These are phyloP conservation scores for Massariosphaeria phaeospora DNA, from an alignment of 495 filamentous ascomycete genomes.

Conservation along the genomic window DNA sequence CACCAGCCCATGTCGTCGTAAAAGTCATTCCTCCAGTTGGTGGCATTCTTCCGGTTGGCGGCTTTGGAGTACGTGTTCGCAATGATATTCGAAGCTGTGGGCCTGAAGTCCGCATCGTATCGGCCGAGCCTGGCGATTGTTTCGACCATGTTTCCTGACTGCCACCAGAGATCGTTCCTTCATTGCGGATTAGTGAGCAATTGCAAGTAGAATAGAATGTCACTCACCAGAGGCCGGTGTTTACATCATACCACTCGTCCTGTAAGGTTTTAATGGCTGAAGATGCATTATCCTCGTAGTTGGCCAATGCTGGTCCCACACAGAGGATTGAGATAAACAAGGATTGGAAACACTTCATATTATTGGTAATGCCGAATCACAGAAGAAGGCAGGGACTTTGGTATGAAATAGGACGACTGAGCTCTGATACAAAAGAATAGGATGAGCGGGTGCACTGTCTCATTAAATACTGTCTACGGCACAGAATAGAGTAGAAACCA, in stretches of 20 bases:
- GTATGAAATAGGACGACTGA: too few species aligned
- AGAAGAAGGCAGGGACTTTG: too few species aligned
- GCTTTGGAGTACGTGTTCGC: conserved; percentile 26
- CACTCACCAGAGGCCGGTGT: conserved; percentile 32
- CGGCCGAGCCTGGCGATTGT: conserved; percentile 17
- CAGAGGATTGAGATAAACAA: neutral
- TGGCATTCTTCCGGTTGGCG: conserved; percentile 4
- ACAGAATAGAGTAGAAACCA: too few species aligned
- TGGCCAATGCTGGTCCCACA: neutral
- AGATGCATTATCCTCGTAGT: conserved; percentile 22
- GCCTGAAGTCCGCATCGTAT: conserved; percentile 15
- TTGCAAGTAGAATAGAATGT: neutral
- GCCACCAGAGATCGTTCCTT: conserved; percentile 26
- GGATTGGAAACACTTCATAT: conserved; percentile 20
- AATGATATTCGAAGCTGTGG: conserved; percentile 23
- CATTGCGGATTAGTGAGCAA: too few species aligned
- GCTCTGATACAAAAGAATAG: too few species aligned
- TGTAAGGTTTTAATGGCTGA: conserved; percentile 23
- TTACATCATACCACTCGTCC: conserved; percentile 31
- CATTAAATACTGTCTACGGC: too few species aligned
- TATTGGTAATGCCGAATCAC: too few species aligned
- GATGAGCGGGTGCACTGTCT: too few species aligned
- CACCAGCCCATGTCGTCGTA: conserved; percentile 42
- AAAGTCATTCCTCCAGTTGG: conserved; percentile 32
- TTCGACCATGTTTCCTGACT: conserved; percentile 23